phyloP scores from a whole-genome alignment of 164 flowering plant species.

The Kalanchoe fedtschenkoi region DNA sequence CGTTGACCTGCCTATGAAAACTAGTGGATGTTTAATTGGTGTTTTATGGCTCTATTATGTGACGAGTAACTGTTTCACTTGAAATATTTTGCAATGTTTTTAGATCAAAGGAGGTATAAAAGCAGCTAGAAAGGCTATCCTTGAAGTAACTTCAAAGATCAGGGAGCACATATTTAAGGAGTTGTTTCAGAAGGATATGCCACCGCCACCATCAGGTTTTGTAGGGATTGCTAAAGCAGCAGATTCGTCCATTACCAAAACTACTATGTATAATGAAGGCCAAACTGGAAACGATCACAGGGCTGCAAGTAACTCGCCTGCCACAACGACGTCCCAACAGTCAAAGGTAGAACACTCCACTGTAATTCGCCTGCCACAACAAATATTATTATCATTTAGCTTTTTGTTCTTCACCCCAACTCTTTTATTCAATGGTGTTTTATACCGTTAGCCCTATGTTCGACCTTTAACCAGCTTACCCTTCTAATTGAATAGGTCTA shows the following conservation, averaged over 20 bases:
- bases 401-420: neutral
- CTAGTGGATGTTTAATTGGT: neutral
- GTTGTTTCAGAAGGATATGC: constrained; percentile 41
- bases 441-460: neutral
- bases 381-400: neutral
- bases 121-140: constrained; percentile 82
- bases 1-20: neutral
- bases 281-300: constrained; percentile 25
- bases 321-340: constrained; percentile 20
- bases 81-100: constrained; percentile 2
- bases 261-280: constrained; percentile 24
- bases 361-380: neutral
- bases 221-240: constrained; percentile 18
- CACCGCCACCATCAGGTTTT: constrained; percentile 27
- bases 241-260: constrained; percentile 37
- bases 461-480: neutral
- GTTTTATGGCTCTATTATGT: neutral
- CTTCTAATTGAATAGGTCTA: neutral
- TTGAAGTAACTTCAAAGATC: constrained; percentile 73
- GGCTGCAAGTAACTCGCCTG: constrained; percentile 25
- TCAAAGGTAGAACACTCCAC: constrained; percentile 39
- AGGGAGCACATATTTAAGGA: constrained; percentile 57
- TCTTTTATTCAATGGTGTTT: neutral
- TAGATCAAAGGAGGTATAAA: constrained; percentile 92
- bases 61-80: neutral